A percentile compares a stretch with the other conserved stretches of the same genome.
phyloP scores from a whole-genome alignment of 805 yeast genomes.

The Candida piceae region DNA sequence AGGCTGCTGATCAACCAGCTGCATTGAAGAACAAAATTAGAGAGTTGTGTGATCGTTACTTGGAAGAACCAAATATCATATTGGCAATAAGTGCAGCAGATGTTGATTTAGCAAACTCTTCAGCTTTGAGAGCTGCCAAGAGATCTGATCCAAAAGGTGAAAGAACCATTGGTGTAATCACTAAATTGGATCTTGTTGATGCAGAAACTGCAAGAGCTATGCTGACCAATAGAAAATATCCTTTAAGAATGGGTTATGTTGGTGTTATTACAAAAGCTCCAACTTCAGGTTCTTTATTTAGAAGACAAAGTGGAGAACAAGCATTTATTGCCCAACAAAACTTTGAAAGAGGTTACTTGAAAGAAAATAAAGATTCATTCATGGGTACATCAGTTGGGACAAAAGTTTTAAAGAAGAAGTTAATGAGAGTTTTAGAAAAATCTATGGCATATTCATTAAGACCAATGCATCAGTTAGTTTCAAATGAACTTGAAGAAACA shows the following conservation, averaged over 20 bases:
- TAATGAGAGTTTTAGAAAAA: constrained; percentile 81
- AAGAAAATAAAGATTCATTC: constrained; percentile 54
- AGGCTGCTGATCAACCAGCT: constrained; percentile 92
- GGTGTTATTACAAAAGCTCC: constrained; percentile 91
- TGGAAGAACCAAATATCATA: constrained; percentile 89
- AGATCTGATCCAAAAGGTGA: constrained; percentile 90
- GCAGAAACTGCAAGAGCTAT: constrained; percentile 66
- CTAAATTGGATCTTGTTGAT: constrained; percentile 86
- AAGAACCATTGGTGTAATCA: constrained; percentile 93
- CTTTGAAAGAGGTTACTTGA: constrained; percentile 61
- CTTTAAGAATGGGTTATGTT: constrained; percentile 93
- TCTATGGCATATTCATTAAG: constrained; percentile 86
- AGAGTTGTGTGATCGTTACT: constrained; percentile 74
- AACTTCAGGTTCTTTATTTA: constrained; percentile 39
- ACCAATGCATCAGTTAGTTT: constrained; percentile 82
- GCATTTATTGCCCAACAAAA: constrained; percentile 65
- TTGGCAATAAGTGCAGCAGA: constrained; percentile 97
- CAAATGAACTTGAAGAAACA: constrained; percentile 90
- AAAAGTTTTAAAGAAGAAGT: constrained; percentile 63
- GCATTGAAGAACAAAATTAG: constrained; percentile 76
- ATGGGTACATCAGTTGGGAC: constrained; percentile 72
- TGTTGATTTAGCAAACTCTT: constrained; percentile 93
- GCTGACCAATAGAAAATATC: constrained; percentile 76
- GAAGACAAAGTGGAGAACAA: constrained; percentile 52
- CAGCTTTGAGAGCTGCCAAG: constrained; percentile 89